phyloP scores from a whole-genome alignment of 106 monocot species.

The Allium cepa region DNA sequence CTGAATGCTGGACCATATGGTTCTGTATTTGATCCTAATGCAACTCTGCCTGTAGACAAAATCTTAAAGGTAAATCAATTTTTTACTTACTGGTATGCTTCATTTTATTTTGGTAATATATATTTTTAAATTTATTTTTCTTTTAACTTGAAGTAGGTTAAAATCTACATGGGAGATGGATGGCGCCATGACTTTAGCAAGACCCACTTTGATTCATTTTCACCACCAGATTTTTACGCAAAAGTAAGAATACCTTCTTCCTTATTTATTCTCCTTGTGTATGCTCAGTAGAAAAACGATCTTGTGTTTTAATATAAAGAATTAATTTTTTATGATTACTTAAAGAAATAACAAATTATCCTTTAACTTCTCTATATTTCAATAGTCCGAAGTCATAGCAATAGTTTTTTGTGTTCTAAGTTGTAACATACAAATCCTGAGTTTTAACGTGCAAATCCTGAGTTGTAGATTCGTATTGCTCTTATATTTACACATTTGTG shows the following conservation, averaged over 20 bases:
- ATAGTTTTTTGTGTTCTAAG: neutral
- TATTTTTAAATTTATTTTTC: neutral
- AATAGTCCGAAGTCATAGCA: neutral
- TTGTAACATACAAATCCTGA: neutral
- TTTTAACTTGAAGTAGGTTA: slow-evolving; percentile 28
- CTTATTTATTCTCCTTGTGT: neutral
- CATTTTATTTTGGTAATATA: neutral
- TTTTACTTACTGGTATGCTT: no score
- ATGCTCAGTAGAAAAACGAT: no score
- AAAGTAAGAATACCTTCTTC: slow-evolving; percentile 7
- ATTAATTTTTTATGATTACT: neutral
- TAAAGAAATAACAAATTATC: neutral
- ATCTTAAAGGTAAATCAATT: slow-evolving; percentile 24
- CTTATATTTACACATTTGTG: no score
- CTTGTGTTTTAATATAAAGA: neutral
- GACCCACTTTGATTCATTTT: slow-evolving; percentile 26
- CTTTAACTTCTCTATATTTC: neutral
- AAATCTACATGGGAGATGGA: slow-evolving; percentile 65
- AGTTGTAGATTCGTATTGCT: no score
- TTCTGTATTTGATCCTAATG: slow-evolving; percentile 14
- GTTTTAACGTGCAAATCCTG: neutral
- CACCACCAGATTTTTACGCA: slow-evolving; percentile 26
- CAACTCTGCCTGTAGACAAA: slow-evolving; percentile 21
- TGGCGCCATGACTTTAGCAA: slow-evolving; percentile 29
- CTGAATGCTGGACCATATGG: slow-evolving; percentile 13